These are phyloP conservation scores for Diplogelasinospora grovesii DNA, from an alignment of 495 filamentous ascomycete genomes.

Conservation along the genomic window DNA sequence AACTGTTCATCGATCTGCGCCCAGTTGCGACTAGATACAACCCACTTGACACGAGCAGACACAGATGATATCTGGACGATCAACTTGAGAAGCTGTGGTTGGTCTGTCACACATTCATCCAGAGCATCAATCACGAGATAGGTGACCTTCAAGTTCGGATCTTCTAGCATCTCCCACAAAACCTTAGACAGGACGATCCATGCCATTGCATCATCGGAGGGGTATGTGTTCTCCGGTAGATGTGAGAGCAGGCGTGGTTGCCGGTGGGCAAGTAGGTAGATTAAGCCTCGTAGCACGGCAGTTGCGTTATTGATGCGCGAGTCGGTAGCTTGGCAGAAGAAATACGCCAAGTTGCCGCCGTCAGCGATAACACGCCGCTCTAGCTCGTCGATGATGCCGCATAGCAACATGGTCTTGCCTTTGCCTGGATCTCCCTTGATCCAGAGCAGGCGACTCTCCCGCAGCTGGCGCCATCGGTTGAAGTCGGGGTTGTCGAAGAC, in stretches of 20 bases:
- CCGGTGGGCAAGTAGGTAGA: constrained; percentile 23
- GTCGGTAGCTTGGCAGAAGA: constrained; percentile 37
- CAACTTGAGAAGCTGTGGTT: constrained; percentile 24
- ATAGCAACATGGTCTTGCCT: constrained; percentile 47
- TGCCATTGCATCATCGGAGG: constrained; percentile 28
- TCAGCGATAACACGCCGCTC: not conserved
- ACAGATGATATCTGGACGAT: constrained; percentile 17
- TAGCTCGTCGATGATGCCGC: constrained; percentile 35
- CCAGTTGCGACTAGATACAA: constrained; percentile 21
- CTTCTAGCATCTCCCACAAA: constrained; percentile 25
- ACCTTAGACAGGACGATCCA: constrained; percentile 21
- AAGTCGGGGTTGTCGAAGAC: constrained; percentile 36
- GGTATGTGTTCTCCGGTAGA: constrained; percentile 21
- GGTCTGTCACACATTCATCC: constrained; percentile 35
- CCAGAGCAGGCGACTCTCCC: constrained; percentile 31
- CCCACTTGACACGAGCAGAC: constrained; percentile 27
- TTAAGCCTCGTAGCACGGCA: constrained; percentile 28
- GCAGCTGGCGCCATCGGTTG: constrained; percentile 22
- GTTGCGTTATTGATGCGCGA: constrained; percentile 24
- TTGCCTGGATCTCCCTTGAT: constrained; percentile 24
- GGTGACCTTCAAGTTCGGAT: constrained; percentile 16
- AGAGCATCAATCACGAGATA: constrained; percentile 43
- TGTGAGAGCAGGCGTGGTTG: constrained; percentile 20
- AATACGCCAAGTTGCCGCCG: constrained; percentile 23
- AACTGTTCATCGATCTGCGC: constrained; percentile 26